Percentiles rank a stretch among this genome's conserved stretches.
Conservation (phyloP, 2,329 filamentous ascomycete genomes). For the Orbilia brochopaga region DNA sequence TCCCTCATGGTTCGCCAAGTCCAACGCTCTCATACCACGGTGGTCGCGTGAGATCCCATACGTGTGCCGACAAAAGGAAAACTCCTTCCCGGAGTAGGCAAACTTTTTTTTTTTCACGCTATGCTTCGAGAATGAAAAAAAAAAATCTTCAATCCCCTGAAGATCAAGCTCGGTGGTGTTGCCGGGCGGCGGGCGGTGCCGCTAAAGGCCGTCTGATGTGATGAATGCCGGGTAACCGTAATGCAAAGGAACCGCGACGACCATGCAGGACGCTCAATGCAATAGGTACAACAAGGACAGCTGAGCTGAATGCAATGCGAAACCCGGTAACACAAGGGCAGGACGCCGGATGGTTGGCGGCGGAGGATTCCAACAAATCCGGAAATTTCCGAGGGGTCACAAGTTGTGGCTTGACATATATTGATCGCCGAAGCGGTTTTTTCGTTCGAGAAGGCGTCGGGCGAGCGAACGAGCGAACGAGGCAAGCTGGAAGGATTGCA, state of each 20-base stretch:
- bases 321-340: slow-evolving; percentile 23
- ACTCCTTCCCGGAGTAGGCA: neutral
- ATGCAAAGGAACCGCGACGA: neutral
- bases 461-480: slow-evolving; percentile 2
- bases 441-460: slow-evolving; percentile 22
- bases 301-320: slow-evolving; percentile 19
- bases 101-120: neutral
- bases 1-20: slow-evolving; percentile 44
- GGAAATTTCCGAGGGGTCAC: slow-evolving; percentile 31
- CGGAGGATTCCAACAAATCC: slow-evolving; percentile 38
- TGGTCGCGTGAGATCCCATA: slow-evolving; percentile 19
- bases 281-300: slow-evolving; percentile 2
- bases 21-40: slow-evolving; percentile 44
- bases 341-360: slow-evolving; percentile 10
- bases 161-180: neutral
- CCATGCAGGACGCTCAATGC: slow-evolving; percentile 6
- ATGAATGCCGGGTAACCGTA: slow-evolving; percentile 11
- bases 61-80: slow-evolving; percentile 17
- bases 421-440: slow-evolving; percentile 37
- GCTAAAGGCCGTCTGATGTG: slow-evolving; percentile 7
- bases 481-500: neutral
- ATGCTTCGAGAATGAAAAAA: neutral
- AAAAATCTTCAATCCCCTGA: neutral
- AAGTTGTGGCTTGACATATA: slow-evolving; percentile 12
- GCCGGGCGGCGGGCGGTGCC: slow-evolving; percentile 4